Evolutionary conservation across 2,329 filamentous ascomycete genomes (phyloP).

Genomic region (Lecanicillium sp.): DNA sequence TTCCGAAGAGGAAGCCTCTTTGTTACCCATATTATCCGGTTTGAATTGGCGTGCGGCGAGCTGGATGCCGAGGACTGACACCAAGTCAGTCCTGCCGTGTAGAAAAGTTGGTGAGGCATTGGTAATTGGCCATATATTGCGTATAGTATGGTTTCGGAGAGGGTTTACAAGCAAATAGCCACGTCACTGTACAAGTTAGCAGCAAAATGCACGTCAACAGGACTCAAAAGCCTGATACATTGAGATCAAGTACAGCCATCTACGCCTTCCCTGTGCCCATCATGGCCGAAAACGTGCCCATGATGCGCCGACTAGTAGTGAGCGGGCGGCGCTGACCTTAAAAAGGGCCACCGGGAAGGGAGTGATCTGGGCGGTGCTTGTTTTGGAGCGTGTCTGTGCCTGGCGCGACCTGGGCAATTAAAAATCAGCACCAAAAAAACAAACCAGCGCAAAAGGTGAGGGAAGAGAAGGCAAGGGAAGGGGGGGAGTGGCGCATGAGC

Average conservation of each 20-base stretch:
- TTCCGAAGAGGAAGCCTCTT: too few species aligned
- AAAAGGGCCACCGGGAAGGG: constrained; percentile 2
- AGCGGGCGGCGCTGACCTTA: constrained; percentile 7
- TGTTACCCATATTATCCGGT: too few species aligned
- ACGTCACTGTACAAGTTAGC: too few species aligned
- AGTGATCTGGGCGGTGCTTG: constrained; percentile 8
- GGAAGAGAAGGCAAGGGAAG: too few species aligned
- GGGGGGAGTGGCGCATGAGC: constrained; percentile 6
- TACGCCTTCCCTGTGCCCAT: not conserved
- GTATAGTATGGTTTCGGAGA: constrained; percentile 8
- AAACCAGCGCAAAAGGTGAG: too few species aligned
- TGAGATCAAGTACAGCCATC: too few species aligned
- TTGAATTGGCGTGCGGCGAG: too few species aligned
- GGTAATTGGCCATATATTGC: constrained; percentile 2
- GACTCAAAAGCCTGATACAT: not conserved
- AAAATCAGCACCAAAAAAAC: constrained; percentile 2
- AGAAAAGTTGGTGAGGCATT: too few species aligned
- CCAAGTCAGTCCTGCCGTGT: too few species aligned
- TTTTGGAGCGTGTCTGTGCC: constrained; percentile 1
- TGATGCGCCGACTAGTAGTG: not conserved
- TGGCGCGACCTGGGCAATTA: constrained; percentile 2
- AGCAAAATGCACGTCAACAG: too few species aligned
- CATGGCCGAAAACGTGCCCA: not conserved
- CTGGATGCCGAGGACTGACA: too few species aligned
- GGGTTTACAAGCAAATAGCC: too few species aligned